These are phyloP conservation scores for Penicilliopsis zonata DNA, from an alignment of 495 filamentous ascomycete genomes.

Conservation along the genomic window DNA sequence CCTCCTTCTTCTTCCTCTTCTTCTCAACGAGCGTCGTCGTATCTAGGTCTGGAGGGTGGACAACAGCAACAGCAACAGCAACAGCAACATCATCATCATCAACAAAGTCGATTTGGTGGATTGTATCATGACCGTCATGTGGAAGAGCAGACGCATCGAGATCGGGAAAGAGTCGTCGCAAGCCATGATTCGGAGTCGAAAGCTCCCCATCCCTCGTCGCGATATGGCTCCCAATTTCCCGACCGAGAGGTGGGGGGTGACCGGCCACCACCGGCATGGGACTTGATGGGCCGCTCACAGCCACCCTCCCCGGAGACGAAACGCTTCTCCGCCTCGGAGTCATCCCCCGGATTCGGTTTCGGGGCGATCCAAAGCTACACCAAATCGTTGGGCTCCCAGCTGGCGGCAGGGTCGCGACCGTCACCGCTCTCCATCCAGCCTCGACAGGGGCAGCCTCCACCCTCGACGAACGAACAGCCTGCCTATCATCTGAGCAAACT, in stretches of 20 bases:
- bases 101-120: conserved; percentile 17
- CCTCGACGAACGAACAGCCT: conserved; percentile 23
- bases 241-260: conserved; percentile 21
- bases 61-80: too few species aligned
- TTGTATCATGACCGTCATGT: conserved; percentile 32
- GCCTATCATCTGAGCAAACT: conserved; percentile 22
- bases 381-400: conserved; percentile 32
- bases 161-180: conserved; percentile 21
- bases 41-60: conserved; percentile 18
- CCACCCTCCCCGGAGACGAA: conserved; percentile 30
- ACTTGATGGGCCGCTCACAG: conserved; percentile 26
- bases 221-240: conserved; percentile 21
- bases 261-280: conserved; percentile 22
- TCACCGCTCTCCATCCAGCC: conserved; percentile 21
- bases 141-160: conserved; percentile 28
- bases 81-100: too few species aligned
- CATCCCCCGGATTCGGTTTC: conserved; percentile 25
- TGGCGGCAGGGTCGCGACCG: conserved; percentile 22
- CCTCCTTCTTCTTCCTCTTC: too few species aligned
- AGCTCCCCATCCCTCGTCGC: conserved; percentile 7
- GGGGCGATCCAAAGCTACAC: conserved; percentile 37
- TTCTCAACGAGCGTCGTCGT: conserved; percentile 15
- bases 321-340: conserved; percentile 22
- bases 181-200: conserved; percentile 24
- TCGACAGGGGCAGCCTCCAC: conserved; percentile 20